Evolutionary conservation across 73 alveolate species (phyloP), one percentile per base, ranked within the genome.

Genomic region (Breviolum minutum): DNA sequence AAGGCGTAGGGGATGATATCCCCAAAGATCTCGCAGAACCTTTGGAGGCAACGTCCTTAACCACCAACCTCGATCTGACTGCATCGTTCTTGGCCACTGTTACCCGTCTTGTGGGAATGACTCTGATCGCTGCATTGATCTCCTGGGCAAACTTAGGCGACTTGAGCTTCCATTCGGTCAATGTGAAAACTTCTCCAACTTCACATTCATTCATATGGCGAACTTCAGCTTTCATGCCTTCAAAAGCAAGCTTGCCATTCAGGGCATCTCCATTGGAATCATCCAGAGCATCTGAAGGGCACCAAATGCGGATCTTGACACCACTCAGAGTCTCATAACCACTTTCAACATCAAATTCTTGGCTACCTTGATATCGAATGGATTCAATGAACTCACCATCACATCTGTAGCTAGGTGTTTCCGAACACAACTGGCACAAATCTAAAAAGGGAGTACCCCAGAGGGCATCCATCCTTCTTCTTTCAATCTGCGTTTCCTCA

Each of bases 61-160:
- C 24, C 54, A 83, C 92, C 1, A 83, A 48, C 54, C 92, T 16
- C 17, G 74, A 20, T 60, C 92, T 32, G 73, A 83, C 92, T 40
- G 32, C 40, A 5, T 32, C 71, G 8, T 30, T 17, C 60, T 22
- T 20, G 8, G 30, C 30, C 40, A 0, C 20, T 2, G 92, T 83
- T 24, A 83, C 92, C 92, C 92, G 60, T 2, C 92, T 19, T 29
- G 74, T 83, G 70, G 48, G 48, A 26, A 83, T 83, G 54, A 54
- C 70, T 29, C 92, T 32, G 40, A 54, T 12, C 6, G 71, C 6
- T 5, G 27, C 30, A 22, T n/a, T 16, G 73, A 64, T 30, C 64
- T 82, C 40, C 40, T 82, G 10, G 12, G 30, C 40, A 4, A 82
- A 8, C 20, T 20, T 12, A 7, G n/a, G 30, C 48, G 8, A 10